These are phyloP conservation scores for Syzygium malaccense DNA, from an alignment of 441 rosid species.

Conservation along the genomic window DNA sequence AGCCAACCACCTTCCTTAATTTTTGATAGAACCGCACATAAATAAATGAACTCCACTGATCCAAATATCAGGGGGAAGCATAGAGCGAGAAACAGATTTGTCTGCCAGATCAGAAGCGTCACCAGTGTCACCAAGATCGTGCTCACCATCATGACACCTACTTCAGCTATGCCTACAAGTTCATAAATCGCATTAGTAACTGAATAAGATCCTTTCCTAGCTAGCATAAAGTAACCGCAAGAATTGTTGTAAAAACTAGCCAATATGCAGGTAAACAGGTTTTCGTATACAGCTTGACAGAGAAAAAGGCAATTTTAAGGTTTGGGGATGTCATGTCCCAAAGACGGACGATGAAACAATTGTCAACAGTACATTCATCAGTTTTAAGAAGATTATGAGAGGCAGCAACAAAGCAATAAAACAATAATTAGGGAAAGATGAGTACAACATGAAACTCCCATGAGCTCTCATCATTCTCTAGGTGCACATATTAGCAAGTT, in stretches of 20 bases:
- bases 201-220: not conserved
- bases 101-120: conserved; percentile 94
- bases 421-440: not conserved
- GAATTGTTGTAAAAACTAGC: not conserved
- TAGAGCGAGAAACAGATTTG: conserved; percentile 62
- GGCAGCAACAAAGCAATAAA: not conserved
- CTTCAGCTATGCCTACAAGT: conserved; percentile 89
- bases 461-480: not conserved
- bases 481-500: not conserved
- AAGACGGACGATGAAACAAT: not conserved
- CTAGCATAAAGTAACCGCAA: not conserved
- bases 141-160: conserved; percentile 91
- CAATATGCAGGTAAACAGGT: not conserved
- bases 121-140: conserved; percentile 84
- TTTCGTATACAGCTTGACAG: not conserved
- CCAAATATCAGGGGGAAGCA: conserved; percentile 80
- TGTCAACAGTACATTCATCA: not conserved
- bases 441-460: not conserved
- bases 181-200: not conserved
- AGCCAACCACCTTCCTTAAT: conserved; percentile 88
- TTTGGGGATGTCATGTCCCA: not conserved
- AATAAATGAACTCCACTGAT: conserved; percentile 63
- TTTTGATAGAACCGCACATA: conserved; percentile 79
- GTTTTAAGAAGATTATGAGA: not conserved
- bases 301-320: not conserved